A percentile compares a stretch with the other conserved stretches of the same genome.
phyloP scores from a whole-genome alignment of 1,284 basidiomycete species.

The Neonothopanus nambi region DNA sequence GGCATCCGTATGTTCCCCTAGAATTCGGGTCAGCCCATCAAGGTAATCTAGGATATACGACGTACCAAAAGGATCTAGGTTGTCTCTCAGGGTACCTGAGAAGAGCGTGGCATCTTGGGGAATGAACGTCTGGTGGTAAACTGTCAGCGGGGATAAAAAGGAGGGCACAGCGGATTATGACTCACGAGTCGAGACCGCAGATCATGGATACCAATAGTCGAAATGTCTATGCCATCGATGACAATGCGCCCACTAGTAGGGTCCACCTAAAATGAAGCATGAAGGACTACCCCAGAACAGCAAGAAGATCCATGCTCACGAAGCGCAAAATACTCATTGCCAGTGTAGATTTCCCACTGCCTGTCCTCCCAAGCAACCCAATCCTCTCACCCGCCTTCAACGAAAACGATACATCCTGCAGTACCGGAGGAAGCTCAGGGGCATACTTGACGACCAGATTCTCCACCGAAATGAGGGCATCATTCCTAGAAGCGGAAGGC shows the following conservation, averaged over 20 bases:
- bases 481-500: constrained; percentile 70
- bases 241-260: constrained; percentile 76
- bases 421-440: constrained; percentile 79
- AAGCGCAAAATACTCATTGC: constrained; percentile 88
- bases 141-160: background rate
- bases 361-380: constrained; percentile 76
- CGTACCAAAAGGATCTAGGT: constrained; percentile 23
- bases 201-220: constrained; percentile 84
- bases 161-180: background rate
- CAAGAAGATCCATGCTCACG: constrained; percentile 38
- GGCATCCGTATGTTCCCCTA: constrained; percentile 77
- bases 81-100: constrained; percentile 17
- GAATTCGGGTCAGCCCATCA: background rate
- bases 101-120: constrained; percentile 43
- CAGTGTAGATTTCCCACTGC: constrained; percentile 78
- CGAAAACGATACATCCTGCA: constrained; percentile 73
- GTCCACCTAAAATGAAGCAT: constrained; percentile 52
- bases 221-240: constrained; percentile 89
- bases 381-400: constrained; percentile 68
- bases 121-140: constrained; percentile 65
- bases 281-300: background rate
- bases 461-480: constrained; percentile 60
- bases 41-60: background rate
- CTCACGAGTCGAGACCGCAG: constrained; percentile 72
- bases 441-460: constrained; percentile 82